Base-by-base conservation (phyloP, 208 protist species). In the Wallacemonas collosoma region DNA sequence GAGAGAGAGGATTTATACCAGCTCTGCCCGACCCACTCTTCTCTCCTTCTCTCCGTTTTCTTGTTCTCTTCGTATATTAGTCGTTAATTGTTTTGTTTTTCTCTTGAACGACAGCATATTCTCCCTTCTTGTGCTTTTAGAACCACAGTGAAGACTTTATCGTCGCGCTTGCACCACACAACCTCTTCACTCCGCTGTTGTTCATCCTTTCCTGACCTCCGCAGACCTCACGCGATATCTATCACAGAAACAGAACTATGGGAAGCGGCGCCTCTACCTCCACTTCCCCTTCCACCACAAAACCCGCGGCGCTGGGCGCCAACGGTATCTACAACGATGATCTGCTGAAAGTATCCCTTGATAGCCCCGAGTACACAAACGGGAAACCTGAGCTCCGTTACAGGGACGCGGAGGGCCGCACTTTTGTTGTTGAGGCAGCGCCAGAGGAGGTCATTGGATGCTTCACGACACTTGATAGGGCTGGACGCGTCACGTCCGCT, bases 401-500 rank as follows among this genome's bases (percentile, higher is more conserved):
- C 60, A 3, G 50, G 7, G 60, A 74, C 35, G 63, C 63, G 50
- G 47, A 82, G 26, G 80, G 58, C 54, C 1, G 55, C 40, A 51
- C 64, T 2, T 35, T 69, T 38, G 7, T 41, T 2, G 41, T 60
- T n/a, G 35, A 69, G 7, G 61, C 51, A 3, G 15, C 15, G 39
- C 61, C 36, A 11, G 62, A 40, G 62, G 71, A 82, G 54, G 63
- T 79, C 26, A 75, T 77, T 45, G 80, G 76, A 7, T 85, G 76
- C 69, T 85, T 85, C 66, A 80, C 51, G 40, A 83, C 73, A 36
- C 15, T 45, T 48, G 60, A 76, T 43, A 58, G 68, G 43, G 69
- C 44, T 14, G 70, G 73, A 9, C 41, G 68, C n/a, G 47, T 77
- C 17, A 55, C 72, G 35, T 65, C 72, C 12, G 69, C 69, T 11